These are phyloP conservation scores for Lagenidium giganteum DNA, from an alignment of 352 stramenopile species.

Conservation along the genomic window DNA sequence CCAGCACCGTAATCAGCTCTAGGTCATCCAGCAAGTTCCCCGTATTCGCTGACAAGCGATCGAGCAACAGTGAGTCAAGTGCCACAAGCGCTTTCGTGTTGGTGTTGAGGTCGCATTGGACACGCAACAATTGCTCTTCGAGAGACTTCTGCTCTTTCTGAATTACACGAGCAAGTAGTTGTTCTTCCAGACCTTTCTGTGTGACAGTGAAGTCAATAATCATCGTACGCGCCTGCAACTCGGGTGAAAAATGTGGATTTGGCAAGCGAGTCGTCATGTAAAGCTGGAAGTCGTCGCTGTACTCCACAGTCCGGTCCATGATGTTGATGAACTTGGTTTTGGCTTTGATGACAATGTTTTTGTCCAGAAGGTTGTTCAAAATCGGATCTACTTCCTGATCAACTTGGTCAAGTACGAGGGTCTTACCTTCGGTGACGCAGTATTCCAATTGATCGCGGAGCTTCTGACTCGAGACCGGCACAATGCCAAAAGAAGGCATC, in stretches of 20 bases:
- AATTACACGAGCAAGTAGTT: conserved; percentile 89
- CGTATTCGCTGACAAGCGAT: conserved; percentile 81
- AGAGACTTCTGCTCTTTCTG: conserved; percentile 87
- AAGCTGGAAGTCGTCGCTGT: conserved; percentile 54
- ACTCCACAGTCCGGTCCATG: conserved; percentile 63
- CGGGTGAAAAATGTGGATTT: conserved; percentile 66
- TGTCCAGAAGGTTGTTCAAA: conserved; percentile 60
- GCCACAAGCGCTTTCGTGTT: conserved; percentile 86
- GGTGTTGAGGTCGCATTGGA: conserved; percentile 77
- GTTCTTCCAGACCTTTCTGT: conserved; percentile 86
- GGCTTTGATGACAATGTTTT: conserved; percentile 50
- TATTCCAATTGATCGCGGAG: conserved; percentile 85
- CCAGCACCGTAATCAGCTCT: conserved; percentile 82
- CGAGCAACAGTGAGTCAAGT: conserved; percentile 82
- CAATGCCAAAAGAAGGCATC: conserved; percentile 52
- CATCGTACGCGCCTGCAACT: conserved; percentile 59
- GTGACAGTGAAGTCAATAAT: conserved; percentile 92
- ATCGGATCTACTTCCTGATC: conserved; percentile 58
- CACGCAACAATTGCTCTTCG: conserved; percentile 85
- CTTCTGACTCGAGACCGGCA: conserved; percentile 56
- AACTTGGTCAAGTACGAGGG: conserved; percentile 78
- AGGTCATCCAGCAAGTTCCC: conserved; percentile 87
- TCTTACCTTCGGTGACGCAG: conserved; percentile 83
- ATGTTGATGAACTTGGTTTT: conserved; percentile 69
- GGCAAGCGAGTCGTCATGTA: conserved; percentile 65